A percentile compares a stretch with the other conserved stretches of the same genome.
Evolutionary conservation across 305 asterid genomes (phyloP).

Genomic region (Fraxinus velutina): DNA sequence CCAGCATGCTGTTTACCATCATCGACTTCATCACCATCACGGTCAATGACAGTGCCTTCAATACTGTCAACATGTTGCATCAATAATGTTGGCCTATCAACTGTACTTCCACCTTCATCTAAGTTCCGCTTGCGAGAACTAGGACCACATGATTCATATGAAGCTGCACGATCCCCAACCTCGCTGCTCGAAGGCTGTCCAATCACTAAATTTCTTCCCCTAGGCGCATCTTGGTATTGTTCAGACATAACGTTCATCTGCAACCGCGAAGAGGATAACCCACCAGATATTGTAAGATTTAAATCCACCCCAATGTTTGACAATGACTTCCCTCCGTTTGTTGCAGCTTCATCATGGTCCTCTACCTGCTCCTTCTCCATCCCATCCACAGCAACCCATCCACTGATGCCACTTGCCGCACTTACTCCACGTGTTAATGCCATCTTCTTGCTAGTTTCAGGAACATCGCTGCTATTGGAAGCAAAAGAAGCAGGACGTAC

Average conservation of each 20-base stretch:
- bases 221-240: slow-evolving; percentile 48
- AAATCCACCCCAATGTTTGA: slow-evolving; percentile 80
- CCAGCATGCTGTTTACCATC: slow-evolving; percentile 73
- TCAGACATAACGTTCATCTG: slow-evolving; percentile 47
- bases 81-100: slow-evolving; percentile 66
- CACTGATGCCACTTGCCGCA: slow-evolving; percentile 98
- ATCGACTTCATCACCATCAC: slow-evolving; percentile 94
- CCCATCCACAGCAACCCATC: slow-evolving; percentile 84
- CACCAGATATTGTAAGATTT: slow-evolving; percentile 82
- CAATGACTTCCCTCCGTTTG: slow-evolving; percentile 78
- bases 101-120: slow-evolving; percentile 99
- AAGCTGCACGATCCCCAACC: slow-evolving; percentile 93
- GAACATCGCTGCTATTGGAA: slow-evolving; percentile 71
- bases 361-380: slow-evolving; percentile 75
- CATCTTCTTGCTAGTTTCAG: slow-evolving; percentile 88
- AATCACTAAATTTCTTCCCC: slow-evolving; percentile 54
- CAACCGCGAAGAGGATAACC: slow-evolving; percentile 63
- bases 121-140: slow-evolving; percentile 85
- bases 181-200: slow-evolving; percentile 93
- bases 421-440: slow-evolving; percentile 83
- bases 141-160: slow-evolving; percentile 95
- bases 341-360: slow-evolving; percentile 84
- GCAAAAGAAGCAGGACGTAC: slow-evolving; percentile 74
- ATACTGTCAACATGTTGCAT: slow-evolving; percentile 83
- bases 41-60: slow-evolving; percentile 97